These are phyloP conservation scores for Aspergillus diversus DNA, from an alignment of 495 filamentous ascomycete species.

Conservation along the genomic window DNA sequence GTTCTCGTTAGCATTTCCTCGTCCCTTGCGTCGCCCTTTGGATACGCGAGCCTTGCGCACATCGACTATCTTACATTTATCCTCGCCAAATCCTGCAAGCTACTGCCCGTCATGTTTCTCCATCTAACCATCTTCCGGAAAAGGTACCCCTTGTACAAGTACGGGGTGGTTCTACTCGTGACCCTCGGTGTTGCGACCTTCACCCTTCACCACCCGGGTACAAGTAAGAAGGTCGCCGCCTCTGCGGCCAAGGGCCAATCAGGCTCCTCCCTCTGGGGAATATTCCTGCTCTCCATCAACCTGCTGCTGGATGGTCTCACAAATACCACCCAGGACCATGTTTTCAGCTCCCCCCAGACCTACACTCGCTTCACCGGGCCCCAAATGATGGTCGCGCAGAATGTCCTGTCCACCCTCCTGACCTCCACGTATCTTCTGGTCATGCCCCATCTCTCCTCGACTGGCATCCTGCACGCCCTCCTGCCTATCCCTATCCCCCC, in stretches of 20 bases:
- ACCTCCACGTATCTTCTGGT: slow-evolving; percentile 76
- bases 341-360: slow-evolving; percentile 65
- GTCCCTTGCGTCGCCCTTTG: slow-evolving; percentile 89
- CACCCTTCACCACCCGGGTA: slow-evolving; percentile 79
- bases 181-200: slow-evolving; percentile 94
- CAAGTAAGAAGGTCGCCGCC: slow-evolving; percentile 67
- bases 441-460: slow-evolving; percentile 74
- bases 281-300: slow-evolving; percentile 87
- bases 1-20: slow-evolving; percentile 83
- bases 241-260: slow-evolving; percentile 45
- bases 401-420: slow-evolving; percentile 75
- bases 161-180: slow-evolving; percentile 86
- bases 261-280: slow-evolving; percentile 72
- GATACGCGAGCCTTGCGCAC: slow-evolving; percentile 89
- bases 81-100: slow-evolving; percentile 96
- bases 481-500: slow-evolving; percentile 63
- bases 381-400: slow-evolving; percentile 99
- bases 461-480: slow-evolving; percentile 65
- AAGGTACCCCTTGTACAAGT: slow-evolving; percentile 94
- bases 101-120: slow-evolving; percentile 95
- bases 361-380: slow-evolving; percentile 82
- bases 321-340: slow-evolving; percentile 94
- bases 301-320: slow-evolving; percentile 94
- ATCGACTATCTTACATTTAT: slow-evolving; percentile 99
- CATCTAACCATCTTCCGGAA: slow-evolving; percentile 92